Evolutionary conservation across 2,329 filamentous ascomycete genomes (phyloP).

Genomic region (Penicillium sp.): DNA sequence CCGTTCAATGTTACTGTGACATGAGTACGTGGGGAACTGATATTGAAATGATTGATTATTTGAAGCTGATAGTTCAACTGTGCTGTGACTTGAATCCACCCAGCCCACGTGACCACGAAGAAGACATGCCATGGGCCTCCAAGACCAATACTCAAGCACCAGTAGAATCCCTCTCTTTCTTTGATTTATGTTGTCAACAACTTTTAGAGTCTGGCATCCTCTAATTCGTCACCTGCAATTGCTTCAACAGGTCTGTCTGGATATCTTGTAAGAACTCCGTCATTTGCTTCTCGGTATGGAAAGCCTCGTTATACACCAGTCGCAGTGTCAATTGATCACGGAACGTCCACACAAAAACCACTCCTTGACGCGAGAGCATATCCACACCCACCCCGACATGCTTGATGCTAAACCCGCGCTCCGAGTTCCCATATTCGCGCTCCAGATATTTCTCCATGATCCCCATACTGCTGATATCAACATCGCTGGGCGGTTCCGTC

Average conservation of each 20-base stretch:
- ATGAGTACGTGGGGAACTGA: background rate
- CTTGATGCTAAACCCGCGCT: constrained; percentile 24
- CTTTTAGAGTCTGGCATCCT: too few relatives aligned
- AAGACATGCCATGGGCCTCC: too few relatives aligned
- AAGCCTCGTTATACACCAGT: constrained; percentile 36
- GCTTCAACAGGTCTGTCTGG: background rate
- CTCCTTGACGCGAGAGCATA: too few relatives aligned
- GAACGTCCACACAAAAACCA: constrained; percentile 32
- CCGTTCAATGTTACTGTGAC: constrained; percentile 10
- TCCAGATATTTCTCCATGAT: constrained; percentile 2
- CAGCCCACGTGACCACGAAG: too few relatives aligned
- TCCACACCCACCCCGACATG: constrained; percentile 7
- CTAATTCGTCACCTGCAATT: background rate
- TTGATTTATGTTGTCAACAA: too few relatives aligned
- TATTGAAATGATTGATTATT: too few relatives aligned
- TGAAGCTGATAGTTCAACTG: too few relatives aligned
- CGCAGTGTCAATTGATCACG: constrained; percentile 32
- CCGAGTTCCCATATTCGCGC: constrained; percentile 21
- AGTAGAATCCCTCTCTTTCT: too few relatives aligned
- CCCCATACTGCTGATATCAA: constrained; percentile 24
- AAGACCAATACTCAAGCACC: too few relatives aligned
- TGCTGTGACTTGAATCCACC: too few relatives aligned
- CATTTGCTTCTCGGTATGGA: constrained; percentile 28
- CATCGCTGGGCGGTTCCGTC: constrained; percentile 29
- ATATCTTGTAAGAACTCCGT: constrained; percentile 12